Base-by-base conservation (phyloP, 495 filamentous ascomycete genomes). In the Pyronema domesticum region DNA sequence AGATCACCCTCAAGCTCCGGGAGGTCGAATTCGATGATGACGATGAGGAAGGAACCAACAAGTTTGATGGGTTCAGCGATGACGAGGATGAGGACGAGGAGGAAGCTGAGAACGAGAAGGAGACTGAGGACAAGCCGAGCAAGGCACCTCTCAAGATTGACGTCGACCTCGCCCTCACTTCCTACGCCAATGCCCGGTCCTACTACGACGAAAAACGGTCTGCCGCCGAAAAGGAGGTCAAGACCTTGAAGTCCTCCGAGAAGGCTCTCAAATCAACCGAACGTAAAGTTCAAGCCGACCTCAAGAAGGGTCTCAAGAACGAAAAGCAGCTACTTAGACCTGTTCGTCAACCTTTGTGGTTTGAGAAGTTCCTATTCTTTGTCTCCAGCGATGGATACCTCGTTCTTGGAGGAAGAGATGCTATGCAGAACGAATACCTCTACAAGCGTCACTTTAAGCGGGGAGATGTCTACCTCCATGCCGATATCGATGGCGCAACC, bases 301-400 rank as follows among this genome's bases (percentile, higher is more conserved):
- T 96, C 6, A 91, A 84, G 69, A 85, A 84, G 59, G 81, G 78
- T 0, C 68, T 98, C 47, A 93, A 93, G 68, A 83, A 89, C 60
- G 91, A 98, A 67, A 98, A 96, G 64, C 80, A 86, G 19, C 68
- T 94, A 14, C 72, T 96, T 1, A 82, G 86, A 50, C 87, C 83
- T 11, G 80, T 94, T 10, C 73, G 91, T 39, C 82, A 79, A 57
- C 80, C 78, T 47, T 75, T 86, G 59, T 98, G 91, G 89, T 95
- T 96, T 61, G 91, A 98, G 61, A 98, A 96, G 64, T 98, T 94
- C 59, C 67, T 77, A 13, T 95, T 83, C 71, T 98, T 98, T 71
- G 79, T 96, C 57, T 94, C 87, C 0, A 94, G 89, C 0, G 91
- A 98, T 60, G 89, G 91, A 7, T 95, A 96, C 63, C 76, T 98